phyloP scores from a whole-genome alignment of 352 stramenopile genomes.

The Paralagenidium karlingii region DNA sequence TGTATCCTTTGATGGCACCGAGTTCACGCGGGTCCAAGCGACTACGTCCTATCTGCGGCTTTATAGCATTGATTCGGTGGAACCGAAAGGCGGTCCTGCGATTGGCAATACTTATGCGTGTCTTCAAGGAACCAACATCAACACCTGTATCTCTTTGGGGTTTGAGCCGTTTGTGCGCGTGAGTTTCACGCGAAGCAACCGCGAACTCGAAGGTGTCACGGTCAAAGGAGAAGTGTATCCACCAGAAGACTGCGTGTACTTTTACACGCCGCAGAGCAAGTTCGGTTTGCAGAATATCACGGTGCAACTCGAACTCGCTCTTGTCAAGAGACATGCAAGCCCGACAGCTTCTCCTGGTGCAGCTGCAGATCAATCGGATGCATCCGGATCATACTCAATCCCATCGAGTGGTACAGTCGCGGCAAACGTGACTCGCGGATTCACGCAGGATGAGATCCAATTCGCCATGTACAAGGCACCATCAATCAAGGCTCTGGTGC shows the following conservation, averaged over 20 bases:
- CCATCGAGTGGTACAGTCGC: background rate
- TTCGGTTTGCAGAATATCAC: conserved; percentile 61
- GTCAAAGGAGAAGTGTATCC: conserved; percentile 46
- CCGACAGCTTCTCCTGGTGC: background rate
- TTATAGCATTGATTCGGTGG: conserved; percentile 34
- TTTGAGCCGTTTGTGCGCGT: conserved; percentile 24
- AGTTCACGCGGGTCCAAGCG: conserved; percentile 21
- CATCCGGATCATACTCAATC: background rate
- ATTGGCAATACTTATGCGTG: conserved; percentile 61
- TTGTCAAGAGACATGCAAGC: conserved; percentile 8
- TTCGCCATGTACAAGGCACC: conserved; percentile 63
- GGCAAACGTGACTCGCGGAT: conserved; percentile 10
- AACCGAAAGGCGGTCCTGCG: conserved; percentile 41
- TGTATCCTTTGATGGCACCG: conserved; percentile 35
- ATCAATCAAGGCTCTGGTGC: conserved; percentile 31
- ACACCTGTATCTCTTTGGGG: conserved; percentile 18
- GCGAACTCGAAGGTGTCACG: conserved; percentile 44
- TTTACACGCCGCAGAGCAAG: conserved; percentile 63
- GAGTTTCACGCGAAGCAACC: conserved; percentile 37
- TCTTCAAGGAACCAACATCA: conserved; percentile 46
- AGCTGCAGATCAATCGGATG: too few species aligned
- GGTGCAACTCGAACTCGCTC: conserved; percentile 32
- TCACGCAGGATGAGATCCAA: conserved; percentile 46
- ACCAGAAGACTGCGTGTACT: conserved; percentile 50
- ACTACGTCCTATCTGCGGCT: conserved; percentile 24